A percentile compares a stretch with the other conserved stretches of the same genome.
Evolutionary conservation across 176 grass and related monocot genomes (phyloP).

Genomic region (Dactylis glomerata): DNA sequence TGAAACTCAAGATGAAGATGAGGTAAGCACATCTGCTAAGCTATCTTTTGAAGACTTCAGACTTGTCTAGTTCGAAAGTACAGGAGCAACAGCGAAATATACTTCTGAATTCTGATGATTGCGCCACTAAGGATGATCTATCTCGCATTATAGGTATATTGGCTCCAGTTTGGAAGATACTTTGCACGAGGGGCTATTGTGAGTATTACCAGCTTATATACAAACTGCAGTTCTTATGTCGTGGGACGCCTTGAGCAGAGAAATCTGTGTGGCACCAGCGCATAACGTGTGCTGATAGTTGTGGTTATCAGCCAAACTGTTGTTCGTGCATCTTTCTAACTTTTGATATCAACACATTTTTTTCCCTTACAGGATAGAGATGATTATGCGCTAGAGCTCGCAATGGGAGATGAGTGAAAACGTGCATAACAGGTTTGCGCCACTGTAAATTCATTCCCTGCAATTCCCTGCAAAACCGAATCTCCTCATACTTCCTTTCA

Average conservation of each 20-base stretch:
- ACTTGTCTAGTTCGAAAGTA: not conserved
- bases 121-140: not conserved
- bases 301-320: not conserved
- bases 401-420: conserved; percentile 86
- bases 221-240: not conserved
- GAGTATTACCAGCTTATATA: conserved; percentile 28
- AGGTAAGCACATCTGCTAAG: conserved; percentile 40
- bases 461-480: not conserved
- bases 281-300: not conserved
- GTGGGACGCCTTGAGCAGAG: not conserved
- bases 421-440: conserved; percentile 4
- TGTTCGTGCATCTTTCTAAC: not conserved
- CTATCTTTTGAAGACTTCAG: not conserved
- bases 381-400: conserved; percentile 88
- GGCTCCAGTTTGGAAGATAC: conserved; percentile 97
- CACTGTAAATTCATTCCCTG: not conserved
- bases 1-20: conserved; percentile 98
- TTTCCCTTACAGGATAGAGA: conserved; percentile 67
- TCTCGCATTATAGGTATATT: conserved; percentile 66
- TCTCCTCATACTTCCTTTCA: not conserved
- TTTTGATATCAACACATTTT: not conserved
- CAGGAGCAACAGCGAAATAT: not conserved
- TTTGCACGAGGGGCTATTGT: conserved; percentile 94
- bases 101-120: conserved; percentile 14
- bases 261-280: not conserved